Conservation (phyloP, 2,329 filamentous ascomycete species). For the Aspergillus alliaceus region DNA sequence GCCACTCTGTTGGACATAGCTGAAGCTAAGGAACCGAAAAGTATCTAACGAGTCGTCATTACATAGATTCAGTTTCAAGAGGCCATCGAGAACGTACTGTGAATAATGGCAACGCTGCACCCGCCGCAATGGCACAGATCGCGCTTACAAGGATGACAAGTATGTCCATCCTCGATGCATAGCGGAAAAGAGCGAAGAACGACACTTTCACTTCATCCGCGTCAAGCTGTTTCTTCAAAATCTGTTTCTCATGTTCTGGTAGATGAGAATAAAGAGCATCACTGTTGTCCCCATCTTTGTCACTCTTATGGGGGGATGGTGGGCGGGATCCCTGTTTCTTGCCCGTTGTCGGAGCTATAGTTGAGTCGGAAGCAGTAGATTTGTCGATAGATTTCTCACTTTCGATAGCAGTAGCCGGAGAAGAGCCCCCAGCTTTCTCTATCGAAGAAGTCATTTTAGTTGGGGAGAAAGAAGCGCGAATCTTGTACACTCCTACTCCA, state of each 20-base stretch:
- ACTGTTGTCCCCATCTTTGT: slow-evolving; percentile 29
- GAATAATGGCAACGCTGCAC: slow-evolving; percentile 76
- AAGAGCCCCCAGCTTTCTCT: slow-evolving; percentile 2
- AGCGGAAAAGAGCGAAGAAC: slow-evolving; percentile 67
- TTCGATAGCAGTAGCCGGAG: slow-evolving; percentile 6
- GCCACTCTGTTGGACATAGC: slow-evolving; percentile 67
- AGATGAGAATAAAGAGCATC: slow-evolving; percentile 62
- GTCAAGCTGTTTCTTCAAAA: slow-evolving; percentile 68
- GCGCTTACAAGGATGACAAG: slow-evolving; percentile 62
- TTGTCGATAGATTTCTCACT: slow-evolving; percentile 16
- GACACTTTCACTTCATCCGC: slow-evolving; percentile 64
- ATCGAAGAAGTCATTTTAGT: background rate
- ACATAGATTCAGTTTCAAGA: background rate
- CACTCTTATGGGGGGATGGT: slow-evolving; percentile 7
- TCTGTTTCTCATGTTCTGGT: slow-evolving; percentile 62
- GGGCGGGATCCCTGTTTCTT: slow-evolving; percentile 18
- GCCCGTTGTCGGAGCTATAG: slow-evolving; percentile 13
- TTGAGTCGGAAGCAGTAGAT: slow-evolving; percentile 25
- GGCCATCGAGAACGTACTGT: slow-evolving; percentile 52
- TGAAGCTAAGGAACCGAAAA: slow-evolving; percentile 75
- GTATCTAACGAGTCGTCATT: slow-evolving; percentile 36
- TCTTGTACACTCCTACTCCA: slow-evolving; percentile 14
- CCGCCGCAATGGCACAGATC: slow-evolving; percentile 68
- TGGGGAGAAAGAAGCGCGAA: background rate
- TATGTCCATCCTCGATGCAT: slow-evolving; percentile 65